Evolutionary conservation across 2,329 filamentous ascomycete species (phyloP), one percentile per base, ranked within the genome.

Genomic region (Lasiodiplodia sp.): DNA sequence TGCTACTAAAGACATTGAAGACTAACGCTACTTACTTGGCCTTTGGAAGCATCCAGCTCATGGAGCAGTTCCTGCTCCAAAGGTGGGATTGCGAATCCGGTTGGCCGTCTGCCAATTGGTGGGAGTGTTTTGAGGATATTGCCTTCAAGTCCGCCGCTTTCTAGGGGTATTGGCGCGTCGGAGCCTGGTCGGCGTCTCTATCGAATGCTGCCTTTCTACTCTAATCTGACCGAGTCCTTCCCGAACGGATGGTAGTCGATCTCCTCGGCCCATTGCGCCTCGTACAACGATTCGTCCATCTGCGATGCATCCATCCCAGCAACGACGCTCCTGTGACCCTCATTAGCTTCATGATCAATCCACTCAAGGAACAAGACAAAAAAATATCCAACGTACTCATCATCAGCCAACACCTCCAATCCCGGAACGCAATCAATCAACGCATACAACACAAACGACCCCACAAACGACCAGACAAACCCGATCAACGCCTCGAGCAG

Each of bases 391-490:
- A 80, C 83, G 78, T 74, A 87, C 84, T 85, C 83, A 72, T 87
- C 84, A 23, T 79, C 78, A 6, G 84, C 84, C 71, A 87, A 72
- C 6, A 87, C 84, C 71, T 87, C 84, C 12, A 85, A 78, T 1
- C 84, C 85, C 18, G 85, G 84, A 6, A 87, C 75, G 70, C 83
- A 86, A 72, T 87, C 85, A 64, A 87, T 82, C 65, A 86, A 66
- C 3, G 84, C 84, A 72, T 85, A 82, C 8, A 87, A 78, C 6
- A 79, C 71, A 72, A 84, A 87, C 34, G 81, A 83, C 4, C 80
- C 83, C 4, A 80, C 73, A 70, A 87, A 87, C 0, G 81, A 81
- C 84, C 85, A 87, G 0, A 77, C 77, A 69, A 87, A 85, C 1
- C 85, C 84, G 66, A 87, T 79, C 11, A 83, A 28, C 0, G 84